Evolutionary conservation across 225 moss, liverwort and hornwort genomes (phyloP).

Genomic region (Pseudisothecium myosuroides): DNA sequence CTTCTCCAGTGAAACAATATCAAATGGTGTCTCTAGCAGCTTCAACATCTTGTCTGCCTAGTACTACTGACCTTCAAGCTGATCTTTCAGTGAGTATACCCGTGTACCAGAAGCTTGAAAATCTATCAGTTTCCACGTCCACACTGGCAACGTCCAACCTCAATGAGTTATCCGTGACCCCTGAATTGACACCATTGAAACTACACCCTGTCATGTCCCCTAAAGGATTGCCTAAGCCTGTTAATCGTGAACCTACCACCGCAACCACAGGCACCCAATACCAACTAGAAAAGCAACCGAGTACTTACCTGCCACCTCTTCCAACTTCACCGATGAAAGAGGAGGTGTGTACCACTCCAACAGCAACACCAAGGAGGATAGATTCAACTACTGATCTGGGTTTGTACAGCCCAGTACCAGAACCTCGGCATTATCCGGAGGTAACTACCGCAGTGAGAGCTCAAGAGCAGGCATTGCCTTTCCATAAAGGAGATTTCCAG

Average conservation of each 20-base stretch:
- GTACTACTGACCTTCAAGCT: not conserved
- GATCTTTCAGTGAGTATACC: not conserved
- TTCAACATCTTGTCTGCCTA: not conserved
- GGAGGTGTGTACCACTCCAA: not conserved
- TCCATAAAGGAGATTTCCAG: conserved; percentile 19
- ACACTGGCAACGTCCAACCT: not conserved
- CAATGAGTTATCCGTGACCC: not conserved
- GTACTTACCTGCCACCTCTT: not conserved
- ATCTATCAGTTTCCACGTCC: not conserved
- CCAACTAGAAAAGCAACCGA: not conserved
- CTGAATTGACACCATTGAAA: conserved; percentile 3
- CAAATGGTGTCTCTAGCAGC: not conserved
- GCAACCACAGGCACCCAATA: conserved; percentile 18
- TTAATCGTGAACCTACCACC: not conserved
- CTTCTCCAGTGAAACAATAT: not conserved
- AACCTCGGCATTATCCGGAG: not conserved
- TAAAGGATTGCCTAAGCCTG: not conserved
- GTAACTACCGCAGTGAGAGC: not conserved
- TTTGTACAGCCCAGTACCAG: not conserved
- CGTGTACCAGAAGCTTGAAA: not conserved
- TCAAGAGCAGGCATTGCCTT: conserved; percentile 12
- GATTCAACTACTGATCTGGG: not conserved
- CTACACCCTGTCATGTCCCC: not conserved
- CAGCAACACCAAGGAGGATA: not conserved
- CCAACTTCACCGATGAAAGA: not conserved